Evolutionary conservation across 2,329 filamentous ascomycete species (phyloP).

Genomic region (Curvularia verruculosa): DNA sequence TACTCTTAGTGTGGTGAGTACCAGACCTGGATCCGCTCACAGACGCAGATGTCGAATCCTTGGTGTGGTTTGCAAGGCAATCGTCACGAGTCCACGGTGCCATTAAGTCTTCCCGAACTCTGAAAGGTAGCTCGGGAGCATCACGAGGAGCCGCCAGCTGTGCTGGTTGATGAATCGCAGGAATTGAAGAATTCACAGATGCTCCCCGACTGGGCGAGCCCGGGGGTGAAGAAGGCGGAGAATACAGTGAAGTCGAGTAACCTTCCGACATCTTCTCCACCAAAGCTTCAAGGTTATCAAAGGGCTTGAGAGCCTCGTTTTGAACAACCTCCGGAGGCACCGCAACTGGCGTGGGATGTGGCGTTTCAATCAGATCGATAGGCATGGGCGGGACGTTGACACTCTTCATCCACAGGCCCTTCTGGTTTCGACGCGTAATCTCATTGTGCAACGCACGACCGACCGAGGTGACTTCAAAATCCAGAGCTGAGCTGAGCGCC

Average conservation of each 20-base stretch:
- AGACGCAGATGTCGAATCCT: conserved; percentile 73
- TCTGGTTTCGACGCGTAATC: conserved; percentile 73
- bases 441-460: conserved; percentile 77
- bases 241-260: conserved; percentile 68
- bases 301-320: conserved; percentile 65
- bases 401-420: conserved; percentile 78
- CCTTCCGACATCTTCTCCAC: conserved; percentile 75
- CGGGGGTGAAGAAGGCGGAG: conserved; percentile 72
- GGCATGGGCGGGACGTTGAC: conserved; percentile 72
- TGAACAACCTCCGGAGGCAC: conserved; percentile 37
- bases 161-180: conserved; percentile 46
- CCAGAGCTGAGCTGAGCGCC: conserved; percentile 76
- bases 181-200: conserved; percentile 60
- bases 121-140: conserved; percentile 64
- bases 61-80: conserved; percentile 71
- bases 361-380: conserved; percentile 62
- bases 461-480: conserved; percentile 71
- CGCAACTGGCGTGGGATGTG: conserved; percentile 30
- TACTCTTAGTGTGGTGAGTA: conserved; percentile 40
- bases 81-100: conserved; percentile 79
- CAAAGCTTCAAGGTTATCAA: conserved; percentile 73
- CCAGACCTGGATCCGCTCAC: conserved; percentile 73
- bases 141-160: conserved; percentile 31
- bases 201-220: conserved; percentile 71
- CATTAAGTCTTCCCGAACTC: conserved; percentile 76